Evolutionary conservation across 352 stramenopile species (phyloP), one percentile per base, ranked within the genome.

Genomic region (Phytophthora podocarpi): DNA sequence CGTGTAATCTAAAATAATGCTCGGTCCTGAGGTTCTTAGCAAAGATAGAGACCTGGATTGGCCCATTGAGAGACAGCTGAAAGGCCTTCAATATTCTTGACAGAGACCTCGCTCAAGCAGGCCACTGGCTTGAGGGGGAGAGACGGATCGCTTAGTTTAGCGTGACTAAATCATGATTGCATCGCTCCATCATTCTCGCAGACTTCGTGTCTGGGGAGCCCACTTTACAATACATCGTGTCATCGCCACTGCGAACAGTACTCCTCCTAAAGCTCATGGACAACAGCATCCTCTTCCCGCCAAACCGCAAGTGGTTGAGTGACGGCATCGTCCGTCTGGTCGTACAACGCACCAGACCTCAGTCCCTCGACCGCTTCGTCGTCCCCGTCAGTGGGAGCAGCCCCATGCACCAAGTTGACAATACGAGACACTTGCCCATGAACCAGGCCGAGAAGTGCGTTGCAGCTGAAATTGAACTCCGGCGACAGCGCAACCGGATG

Each of bases 391-490:
- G 50, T n/a, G 27, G 50, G 9, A 39, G 36, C 20, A 58, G 50
- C 21, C 49, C 50, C 23, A 28, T 58, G 50, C 50, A 58, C 13
- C 16, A 58, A 8, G 26, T 37, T 3, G 39, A 58, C 11, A 16
- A 41, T 20, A 48, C 48, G 34, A 45, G 48, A 30, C 16, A 37
- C 34, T 26, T 46, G 8, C 36, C n/a, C n/a, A n/a, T n/a, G n/a
- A 30, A 41, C 26, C 20, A 48, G 10, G 36, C 27, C 16, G 35
- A 30, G 32, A 18, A 27, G n/a, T n/a, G n/a, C n/a, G n/a, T n/a
- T n/a, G n/a, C n/a, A n/a, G n/a, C n/a, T n/a, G n/a, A 61, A 24
- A 43, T 55, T 6, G 42, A 47, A 5, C 54, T 62, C 1, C 54
- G 54, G 0, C 43, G 42, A 24, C 32, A 62, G 20, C 41, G 54